Base-by-base conservation (phyloP, 2,329 filamentous ascomycete species). In the Trichoderma lentiforme region DNA sequence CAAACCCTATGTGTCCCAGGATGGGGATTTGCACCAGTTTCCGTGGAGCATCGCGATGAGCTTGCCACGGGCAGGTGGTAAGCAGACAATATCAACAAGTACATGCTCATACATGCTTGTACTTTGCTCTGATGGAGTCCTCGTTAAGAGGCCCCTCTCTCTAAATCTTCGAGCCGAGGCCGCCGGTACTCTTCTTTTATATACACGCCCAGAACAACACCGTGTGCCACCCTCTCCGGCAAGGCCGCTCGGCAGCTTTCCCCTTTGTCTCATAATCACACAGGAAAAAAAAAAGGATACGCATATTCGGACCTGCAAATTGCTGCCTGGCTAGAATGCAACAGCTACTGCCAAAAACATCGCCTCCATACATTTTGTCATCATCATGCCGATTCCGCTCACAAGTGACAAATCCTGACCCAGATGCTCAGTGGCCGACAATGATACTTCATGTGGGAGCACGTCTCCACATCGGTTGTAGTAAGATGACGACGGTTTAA, bases 101-200 rank as follows among this genome's bases (percentile, higher is more conserved):
- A 69, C 65, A 61, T 60, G n/a, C 36, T 26, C 57, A 58, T 70
- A 62, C 57, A 62, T 21, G 21, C 21, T 61, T 53, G 57, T 70
- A 70, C 67, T 69, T 58, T 47, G 39, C 57, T 61, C 56, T 62
- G 26, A 62, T 61, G 67, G 67, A 61, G 66, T 69, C 28, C 6
- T 69, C 26, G 56, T 69, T 30, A 32, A 69, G 56, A 69, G 30
- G 56, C 56, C 66, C 66, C 32, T 57, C 60, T 57, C 32, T 57
- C 60, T 57, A 28, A 34, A 26, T 26, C 60, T 28, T 53, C 67
- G 30, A 70, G 57, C 67, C 67, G 67, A 70, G 57, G 57, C 57
- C 57, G 67, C 57, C 57, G 67, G 39, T 9, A 62, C n/a, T 70
- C 57, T 53, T 70, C 39, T 53, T 69, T 70, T 70, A 70, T 70